Evolutionary conservation across 257 asterid genomes (phyloP).

Genomic region (Solanum chmielewskii): DNA sequence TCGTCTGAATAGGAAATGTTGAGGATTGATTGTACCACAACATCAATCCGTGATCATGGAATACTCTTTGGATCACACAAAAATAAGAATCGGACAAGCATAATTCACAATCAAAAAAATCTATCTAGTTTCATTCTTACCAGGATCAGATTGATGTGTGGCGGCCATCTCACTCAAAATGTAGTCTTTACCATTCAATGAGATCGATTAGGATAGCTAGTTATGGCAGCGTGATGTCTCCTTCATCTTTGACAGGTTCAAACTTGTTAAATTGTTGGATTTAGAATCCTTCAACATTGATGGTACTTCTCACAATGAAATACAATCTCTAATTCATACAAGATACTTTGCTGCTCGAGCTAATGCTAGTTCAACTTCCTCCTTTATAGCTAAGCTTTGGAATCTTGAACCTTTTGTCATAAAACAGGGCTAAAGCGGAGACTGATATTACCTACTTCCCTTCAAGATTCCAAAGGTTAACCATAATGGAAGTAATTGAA

Average conservation of each 20-base stretch:
- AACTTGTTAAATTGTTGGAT: neutral
- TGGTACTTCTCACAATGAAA: neutral
- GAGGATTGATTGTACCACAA: neutral
- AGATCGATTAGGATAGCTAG: neutral
- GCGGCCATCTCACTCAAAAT: neutral
- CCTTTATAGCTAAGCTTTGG: neutral
- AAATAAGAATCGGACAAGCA: neutral
- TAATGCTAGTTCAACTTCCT: neutral
- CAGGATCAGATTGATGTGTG: neutral
- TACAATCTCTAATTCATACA: neutral
- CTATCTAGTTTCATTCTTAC: neutral
- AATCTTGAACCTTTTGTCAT: neutral
- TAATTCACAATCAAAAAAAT: neutral
- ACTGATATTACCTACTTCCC: neutral
- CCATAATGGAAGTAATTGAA: neutral
- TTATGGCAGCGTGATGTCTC: neutral
- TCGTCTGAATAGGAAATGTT: neutral
- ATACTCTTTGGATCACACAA: neutral
- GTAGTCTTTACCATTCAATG: neutral
- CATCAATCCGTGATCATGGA: neutral
- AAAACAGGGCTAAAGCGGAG: neutral
- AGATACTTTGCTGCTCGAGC: neutral
- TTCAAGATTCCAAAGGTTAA: neutral
- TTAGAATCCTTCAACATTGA: neutral
- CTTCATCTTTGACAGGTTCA: neutral